A percentile compares a stretch with the other conserved stretches of the same genome.
Evolutionary conservation across 495 filamentous ascomycete species (phyloP).

Genomic region (Aspergillus sparsus): DNA sequence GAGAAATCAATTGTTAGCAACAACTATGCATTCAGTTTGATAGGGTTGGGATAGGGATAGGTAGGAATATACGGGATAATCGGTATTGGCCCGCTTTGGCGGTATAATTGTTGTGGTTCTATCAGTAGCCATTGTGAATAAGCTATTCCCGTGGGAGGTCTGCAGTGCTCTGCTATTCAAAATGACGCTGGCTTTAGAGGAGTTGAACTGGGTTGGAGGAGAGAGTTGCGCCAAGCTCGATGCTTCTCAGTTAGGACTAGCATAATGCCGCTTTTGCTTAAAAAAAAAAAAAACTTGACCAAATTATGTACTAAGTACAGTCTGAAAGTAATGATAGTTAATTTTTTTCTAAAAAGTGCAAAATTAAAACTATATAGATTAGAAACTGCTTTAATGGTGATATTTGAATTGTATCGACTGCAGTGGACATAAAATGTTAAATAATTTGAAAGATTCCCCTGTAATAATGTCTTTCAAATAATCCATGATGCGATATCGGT

Average conservation of each 20-base stretch:
- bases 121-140: conserved; percentile 58
- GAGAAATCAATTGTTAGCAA: conserved; percentile 32
- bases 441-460: no score
- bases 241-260: conserved; percentile 32
- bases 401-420: no score
- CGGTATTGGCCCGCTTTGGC: conserved; percentile 70
- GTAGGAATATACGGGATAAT: conserved; percentile 69
- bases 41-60: conserved; percentile 13
- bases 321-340: neutral
- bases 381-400: no score
- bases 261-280: conserved; percentile 11
- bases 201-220: conserved; percentile 30
- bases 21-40: conserved; percentile 3
- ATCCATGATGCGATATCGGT: no score
- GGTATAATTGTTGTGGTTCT: conserved; percentile 64
- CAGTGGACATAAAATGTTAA: no score
- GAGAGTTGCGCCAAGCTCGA: conserved; percentile 27
- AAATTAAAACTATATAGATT: no score
- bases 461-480: no score
- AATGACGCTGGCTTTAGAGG: conserved; percentile 15
- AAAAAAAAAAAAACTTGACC: neutral
- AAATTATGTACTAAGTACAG: no score
- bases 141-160: conserved; percentile 18
- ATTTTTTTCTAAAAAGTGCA: neutral
- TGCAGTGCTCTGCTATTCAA: conserved; percentile 11